phyloP scores from a whole-genome alignment of 2,329 filamentous ascomycete species.

The Diaporthe aspalathi region DNA sequence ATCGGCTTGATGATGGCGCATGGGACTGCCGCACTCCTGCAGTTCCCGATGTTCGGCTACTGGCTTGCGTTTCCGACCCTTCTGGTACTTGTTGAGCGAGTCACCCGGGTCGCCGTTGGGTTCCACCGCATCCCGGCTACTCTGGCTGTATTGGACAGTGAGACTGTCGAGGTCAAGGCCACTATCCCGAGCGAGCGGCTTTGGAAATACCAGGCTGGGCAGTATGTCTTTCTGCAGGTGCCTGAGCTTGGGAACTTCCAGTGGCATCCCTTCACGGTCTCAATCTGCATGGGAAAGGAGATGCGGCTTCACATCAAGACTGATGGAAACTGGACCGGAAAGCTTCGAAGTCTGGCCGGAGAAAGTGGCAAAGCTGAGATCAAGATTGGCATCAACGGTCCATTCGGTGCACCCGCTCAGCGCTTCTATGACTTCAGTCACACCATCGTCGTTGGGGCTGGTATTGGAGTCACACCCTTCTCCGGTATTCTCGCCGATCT shows the following conservation, averaged over 20 bases:
- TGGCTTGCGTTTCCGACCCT: constrained; percentile 66
- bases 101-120: constrained; percentile 51
- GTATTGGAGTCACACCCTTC: constrained; percentile 69
- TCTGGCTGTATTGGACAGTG: constrained; percentile 57
- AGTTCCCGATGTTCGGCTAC: constrained; percentile 68
- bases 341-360: constrained; percentile 50
- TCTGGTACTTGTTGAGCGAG: constrained; percentile 61
- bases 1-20: constrained; percentile 67
- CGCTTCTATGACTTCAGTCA: constrained; percentile 69
- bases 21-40: constrained; percentile 61
- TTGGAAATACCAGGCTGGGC: constrained; percentile 67
- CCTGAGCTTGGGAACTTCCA: constrained; percentile 64
- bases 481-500: constrained; percentile 60
- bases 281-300: constrained; percentile 62
- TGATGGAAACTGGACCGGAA: constrained; percentile 66
- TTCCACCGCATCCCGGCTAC: constrained; percentile 4
- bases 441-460: constrained; percentile 65
- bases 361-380: background rate
- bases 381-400: constrained; percentile 65
- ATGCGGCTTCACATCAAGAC: constrained; percentile 69
- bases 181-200: constrained; percentile 59
- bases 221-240: constrained; percentile 68
- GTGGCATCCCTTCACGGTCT: constrained; percentile 71
- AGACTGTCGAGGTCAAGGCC: constrained; percentile 63
- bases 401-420: constrained; percentile 68